Base-by-base conservation (phyloP, 768 basidiomycete species). In the Serendipita indica region DNA sequence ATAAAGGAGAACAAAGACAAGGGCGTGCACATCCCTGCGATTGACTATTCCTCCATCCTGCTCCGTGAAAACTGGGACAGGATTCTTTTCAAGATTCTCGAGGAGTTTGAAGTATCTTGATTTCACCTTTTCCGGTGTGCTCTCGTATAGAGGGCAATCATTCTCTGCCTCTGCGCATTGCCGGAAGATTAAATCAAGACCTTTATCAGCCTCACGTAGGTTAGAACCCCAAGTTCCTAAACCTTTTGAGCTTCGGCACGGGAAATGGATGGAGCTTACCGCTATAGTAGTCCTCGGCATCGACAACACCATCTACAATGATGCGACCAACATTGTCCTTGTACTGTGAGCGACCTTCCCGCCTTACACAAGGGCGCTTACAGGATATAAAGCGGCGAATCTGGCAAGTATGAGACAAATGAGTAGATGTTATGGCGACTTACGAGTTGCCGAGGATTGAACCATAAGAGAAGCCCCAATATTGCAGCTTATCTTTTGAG, bases 401-500 rank as follows among this genome's bases (percentile, higher is more conserved):
- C 35, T 58, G 25, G 20, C 12, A 13, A 5, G 22, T 28, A n/a
- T 54, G 1, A 54, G 30, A 27, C 6, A 25, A 54, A 16, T 54
- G 16, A 18, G n/a, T 10, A 18, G 20, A 4, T 16, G 10, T 27
- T 10, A 54, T 4, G 16, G 6, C 7, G 20, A 14, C 49, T 54
- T 28, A 54, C 49, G 49, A 27, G 10, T 25, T 27, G 7, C 49
- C 49, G n/a, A 60, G 59, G 14, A 54, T 25, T 5, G 59, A 52
- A 7, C 59, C 59, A 27, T 60, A 60, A 33, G 45, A 52, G 46
- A 58, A 58, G 58, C 46, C 35, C 43, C 58, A 63, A 27, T 64
- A 64, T 16, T 61, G 52, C n/a, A 64, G 45, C 45, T 64, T 64
- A 14, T 64, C 49, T 54, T 22, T 10, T 32, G 30, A 30, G 20